Evolutionary conservation across 2,329 filamentous ascomycete species (phyloP).

Genomic region (Nannizziopsis arthrosporioides): DNA sequence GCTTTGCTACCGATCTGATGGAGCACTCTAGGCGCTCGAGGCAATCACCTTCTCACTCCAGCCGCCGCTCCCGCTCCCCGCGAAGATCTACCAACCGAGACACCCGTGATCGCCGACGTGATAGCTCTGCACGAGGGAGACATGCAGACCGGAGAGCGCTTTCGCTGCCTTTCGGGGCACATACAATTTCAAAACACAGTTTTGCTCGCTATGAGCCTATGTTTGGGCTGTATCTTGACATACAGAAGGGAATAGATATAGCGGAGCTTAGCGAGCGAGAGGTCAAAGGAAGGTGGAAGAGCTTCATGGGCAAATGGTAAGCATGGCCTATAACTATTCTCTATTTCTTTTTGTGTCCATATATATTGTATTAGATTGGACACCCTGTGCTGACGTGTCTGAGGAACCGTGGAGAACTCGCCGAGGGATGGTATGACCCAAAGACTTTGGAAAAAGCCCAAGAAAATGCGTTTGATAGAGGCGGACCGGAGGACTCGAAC

Average conservation of each 20-base stretch:
- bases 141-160: constrained; percentile 18
- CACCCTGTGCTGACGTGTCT: constrained; percentile 35
- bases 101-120: constrained; percentile 22
- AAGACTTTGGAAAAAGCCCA: constrained; percentile 50
- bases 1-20: not conserved
- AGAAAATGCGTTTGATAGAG: constrained; percentile 17
- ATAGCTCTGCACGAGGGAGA: constrained; percentile 2
- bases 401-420: constrained; percentile 74
- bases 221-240: constrained; percentile 72
- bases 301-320: constrained; percentile 79
- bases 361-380: not conserved
- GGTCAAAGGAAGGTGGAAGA: constrained; percentile 77
- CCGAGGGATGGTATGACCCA: constrained; percentile 88
- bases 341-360: not conserved
- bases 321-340: constrained; percentile 16
- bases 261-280: constrained; percentile 63
- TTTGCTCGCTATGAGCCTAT: constrained; percentile 55
- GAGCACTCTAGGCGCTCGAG: not conserved
- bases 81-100: constrained; percentile 25
- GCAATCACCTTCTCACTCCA: not conserved
- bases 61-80: constrained; percentile 19
- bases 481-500: constrained; percentile 6
- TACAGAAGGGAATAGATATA: constrained; percentile 68
- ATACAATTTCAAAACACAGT: constrained; percentile 57
- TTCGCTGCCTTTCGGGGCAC: constrained; percentile 54